Base-by-base conservation (phyloP, 768 basidiomycete genomes). In the Podaxis rugospora region DNA sequence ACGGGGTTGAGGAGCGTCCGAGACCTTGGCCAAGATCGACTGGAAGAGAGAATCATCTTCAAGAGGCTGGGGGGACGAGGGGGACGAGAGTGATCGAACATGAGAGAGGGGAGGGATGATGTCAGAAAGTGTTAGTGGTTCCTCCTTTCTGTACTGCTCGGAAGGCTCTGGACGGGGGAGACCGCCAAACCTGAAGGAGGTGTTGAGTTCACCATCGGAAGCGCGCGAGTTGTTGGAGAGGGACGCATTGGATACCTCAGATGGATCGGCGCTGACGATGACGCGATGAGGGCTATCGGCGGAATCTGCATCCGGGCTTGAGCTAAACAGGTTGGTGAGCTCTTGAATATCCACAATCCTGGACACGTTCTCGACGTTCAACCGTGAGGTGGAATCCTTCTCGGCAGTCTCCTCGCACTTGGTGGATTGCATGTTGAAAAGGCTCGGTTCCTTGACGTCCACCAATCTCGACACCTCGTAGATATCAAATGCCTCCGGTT, bases 151-250 rank as follows among this genome's bases (percentile, higher is more conserved):
- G 21, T 65, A 51, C n/a, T 62, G 28, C 7, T 67, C 63, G 0
- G 72, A 68, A 4, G 70, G 61, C 50, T 65, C 60, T 18, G 59
- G 62, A 50, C 68, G 66, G 4, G 75, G 75, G 9, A 75, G 66
- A 23, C 89, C 89, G 25, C 90, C 90, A 62, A 92, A 93, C 67
- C 80, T 88, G 81, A 93, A 92, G 21, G 84, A 81, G 6, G 75
- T 80, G 63, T 92, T 86, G 49, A 92, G 79, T 63, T 86, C 78
- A 0, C 90, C 90, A 62, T 88, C 78, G 0, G 88, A 88, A 1
- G 79, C 78, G 18, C 73, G 78, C 23, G 80, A 79, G 11, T 68
- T 62, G 4, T 66, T 54, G 16, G 69, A 66, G 52, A 46, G 66
- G 67, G 14, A 64, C 39, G 27, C 27, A 52, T 32, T 55, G 60